Conservation (phyloP, 345 rosid species). For the Pelargonium nanum region DNA sequence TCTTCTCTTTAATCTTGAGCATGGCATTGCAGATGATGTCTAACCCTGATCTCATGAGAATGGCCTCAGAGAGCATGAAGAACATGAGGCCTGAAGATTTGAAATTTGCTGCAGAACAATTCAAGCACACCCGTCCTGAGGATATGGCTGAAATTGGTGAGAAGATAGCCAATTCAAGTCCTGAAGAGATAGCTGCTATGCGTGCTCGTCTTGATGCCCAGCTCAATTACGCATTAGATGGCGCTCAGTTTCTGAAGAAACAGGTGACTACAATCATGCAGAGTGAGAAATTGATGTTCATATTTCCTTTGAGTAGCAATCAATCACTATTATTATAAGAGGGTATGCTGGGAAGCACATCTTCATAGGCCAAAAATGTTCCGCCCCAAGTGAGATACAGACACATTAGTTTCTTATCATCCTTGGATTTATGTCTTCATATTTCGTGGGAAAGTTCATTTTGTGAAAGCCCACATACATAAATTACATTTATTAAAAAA, state of each 20-base stretch:
- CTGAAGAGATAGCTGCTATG: constrained; percentile 75
- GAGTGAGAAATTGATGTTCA: neutral
- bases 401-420: too few relatives aligned
- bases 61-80: constrained; percentile 89
- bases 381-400: neutral
- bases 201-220: constrained; percentile 76
- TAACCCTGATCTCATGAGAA: constrained; percentile 87
- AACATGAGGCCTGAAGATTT: constrained; percentile 90
- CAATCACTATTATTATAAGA: too few relatives aligned
- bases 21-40: constrained; percentile 65
- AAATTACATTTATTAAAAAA: neutral
- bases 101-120: constrained; percentile 79
- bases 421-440: neutral
- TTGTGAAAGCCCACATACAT: neutral
- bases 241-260: constrained; percentile 75
- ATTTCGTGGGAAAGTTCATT: neutral
- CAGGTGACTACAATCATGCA: constrained; percentile 30
- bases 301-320: neutral
- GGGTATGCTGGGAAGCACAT: too few relatives aligned
- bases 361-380: too few relatives aligned
- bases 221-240: constrained; percentile 50
- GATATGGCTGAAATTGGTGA: constrained; percentile 85
- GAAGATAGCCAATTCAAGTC: constrained; percentile 76
- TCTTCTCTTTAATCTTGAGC: neutral
- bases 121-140: constrained; percentile 66